Percentiles rank a stretch among this genome's conserved stretches.
These are phyloP conservation scores for Naematelia aurantialba DNA, from an alignment of 768 basidiomycete species.

Conservation along the genomic window DNA sequence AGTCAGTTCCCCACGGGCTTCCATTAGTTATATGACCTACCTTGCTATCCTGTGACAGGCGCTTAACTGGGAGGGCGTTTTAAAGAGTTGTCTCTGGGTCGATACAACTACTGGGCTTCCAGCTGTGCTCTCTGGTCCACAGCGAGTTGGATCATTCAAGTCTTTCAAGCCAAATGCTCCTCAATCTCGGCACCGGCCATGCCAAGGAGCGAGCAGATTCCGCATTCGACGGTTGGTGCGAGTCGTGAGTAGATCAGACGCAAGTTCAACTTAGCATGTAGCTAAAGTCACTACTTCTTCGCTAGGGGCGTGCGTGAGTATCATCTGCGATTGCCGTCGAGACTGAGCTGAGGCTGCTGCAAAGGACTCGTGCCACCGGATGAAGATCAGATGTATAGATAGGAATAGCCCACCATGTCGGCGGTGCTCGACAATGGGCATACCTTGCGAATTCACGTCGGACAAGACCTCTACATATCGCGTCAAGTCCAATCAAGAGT, in stretches of 20 bases:
- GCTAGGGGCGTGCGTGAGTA: background rate
- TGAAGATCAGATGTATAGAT: conserved; percentile 6
- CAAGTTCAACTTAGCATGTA: background rate
- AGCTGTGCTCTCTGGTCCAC: no score
- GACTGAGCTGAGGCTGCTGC: background rate
- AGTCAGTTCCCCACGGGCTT: no score
- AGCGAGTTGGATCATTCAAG: no score
- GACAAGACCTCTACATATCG: background rate
- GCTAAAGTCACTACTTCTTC: background rate
- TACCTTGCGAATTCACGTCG: background rate
- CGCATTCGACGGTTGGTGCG: background rate
- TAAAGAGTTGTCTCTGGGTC: no score
- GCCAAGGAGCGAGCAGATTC: background rate
- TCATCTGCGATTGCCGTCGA: background rate
- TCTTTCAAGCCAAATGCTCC: background rate
- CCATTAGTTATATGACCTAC: no score
- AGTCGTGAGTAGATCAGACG: background rate
- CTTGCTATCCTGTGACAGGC: no score
- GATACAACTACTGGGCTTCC: no score
- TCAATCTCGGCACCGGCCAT: background rate
- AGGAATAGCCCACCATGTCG: background rate
- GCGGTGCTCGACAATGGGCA: conserved; percentile 3
- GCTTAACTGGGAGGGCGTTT: no score
- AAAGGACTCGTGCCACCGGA: conserved; percentile 3
- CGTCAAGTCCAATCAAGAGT: conserved; percentile 7